Evolutionary conservation across 2,329 filamentous ascomycete genomes (phyloP), one percentile per base, ranked within the genome.

Genomic region (Aureobasidium vineae): DNA sequence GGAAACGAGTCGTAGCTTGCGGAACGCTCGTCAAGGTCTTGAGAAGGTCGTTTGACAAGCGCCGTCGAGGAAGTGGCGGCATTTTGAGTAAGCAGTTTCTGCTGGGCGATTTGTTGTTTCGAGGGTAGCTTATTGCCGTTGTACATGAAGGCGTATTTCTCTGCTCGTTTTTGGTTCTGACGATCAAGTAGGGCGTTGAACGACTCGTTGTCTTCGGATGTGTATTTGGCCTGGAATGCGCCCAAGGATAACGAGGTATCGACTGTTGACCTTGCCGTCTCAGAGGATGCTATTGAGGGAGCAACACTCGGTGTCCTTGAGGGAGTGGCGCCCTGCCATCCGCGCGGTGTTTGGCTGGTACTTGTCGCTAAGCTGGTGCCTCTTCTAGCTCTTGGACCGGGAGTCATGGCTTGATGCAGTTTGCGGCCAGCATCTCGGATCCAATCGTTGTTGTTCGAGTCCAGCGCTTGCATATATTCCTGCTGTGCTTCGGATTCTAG

Each of bases 201-300:
- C 72, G 91, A 96, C 75, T 97, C 95, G 74, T 98, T 98, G 76
- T 99, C 95, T 77, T 99, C 95, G 73, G 92, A 97, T 1, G 94
- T 99, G 79, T 97, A 98, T 71, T 91, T 94, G 3, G 90, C 85
- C 75, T 99, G 95, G 73, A 97, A 99, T 1, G 88, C 86, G 63
- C 88, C 87, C 1, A 99, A 83, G 68, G 89, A 92, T 82, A 98
- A 87, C 71, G 88, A 89, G 49, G 88, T 87, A 75, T 96, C 88
- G 21, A 91, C 81, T 0, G 61, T 28, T n/a, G 61, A 28, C 50
- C 56, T 65, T 1, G 40, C 36, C 1, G 40, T 2, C 38, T 83
- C 78, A 67, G 80, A 79, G 6, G 69, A 68, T 43, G 78, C 78
- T 26, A 75, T 77, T 11, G 77, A 77, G 1, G 85, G 80, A 0